Evolutionary conservation across 139 green algal genomes (phyloP), one percentile per base, ranked within the genome.

Genomic region (Tetraselmis striata): DNA sequence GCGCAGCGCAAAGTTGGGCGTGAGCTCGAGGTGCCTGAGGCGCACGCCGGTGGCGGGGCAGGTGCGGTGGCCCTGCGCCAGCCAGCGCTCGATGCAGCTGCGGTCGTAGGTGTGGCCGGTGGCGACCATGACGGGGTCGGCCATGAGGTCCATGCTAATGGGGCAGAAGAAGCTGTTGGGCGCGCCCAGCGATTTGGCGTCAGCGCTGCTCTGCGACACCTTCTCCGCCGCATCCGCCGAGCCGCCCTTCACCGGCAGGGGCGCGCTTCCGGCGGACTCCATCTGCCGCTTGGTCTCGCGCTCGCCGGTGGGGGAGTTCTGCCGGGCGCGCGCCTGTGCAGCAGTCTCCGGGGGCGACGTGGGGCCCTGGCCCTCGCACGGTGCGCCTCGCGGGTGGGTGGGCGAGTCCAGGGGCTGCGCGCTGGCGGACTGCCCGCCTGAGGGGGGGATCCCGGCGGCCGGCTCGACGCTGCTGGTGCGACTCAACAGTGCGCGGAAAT

Each of bases 21-120:
- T 95, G 0, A 98, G 90, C 88, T 98, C 95, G 78, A 96, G 67
- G 84, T 98, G 93, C 0, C 95, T 84, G 29, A 98, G 84, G 0
- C 93, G 90, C 92, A 94, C 91, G 30, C 95, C 95, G 0, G 95
- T 98, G 0, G 95, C 92, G 1, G 95, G 95, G 89, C 95, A 98
- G 0, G 93, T 98, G 5, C 92, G 86, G 83, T 98, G 92, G 31
- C 94, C 94, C 74, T 97, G 92, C 26, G 86, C 85, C 29, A 98
- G 83, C 95, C 95, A 98, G 11, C 89, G 91, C 83, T 97, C 90
- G 59, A 98, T 98, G 89, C 90, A 95, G 23, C 29, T 29, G 28
- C 93, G 85, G 87, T 98, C 95, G 80, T 98, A 98, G 5, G 93
- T 97, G 83, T 98, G 95, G 0, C 95, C 95, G 0, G 95, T 98